Evolutionary conservation across 2,329 filamentous ascomycete species (phyloP).

Genomic region (Beauveria medogensis): DNA sequence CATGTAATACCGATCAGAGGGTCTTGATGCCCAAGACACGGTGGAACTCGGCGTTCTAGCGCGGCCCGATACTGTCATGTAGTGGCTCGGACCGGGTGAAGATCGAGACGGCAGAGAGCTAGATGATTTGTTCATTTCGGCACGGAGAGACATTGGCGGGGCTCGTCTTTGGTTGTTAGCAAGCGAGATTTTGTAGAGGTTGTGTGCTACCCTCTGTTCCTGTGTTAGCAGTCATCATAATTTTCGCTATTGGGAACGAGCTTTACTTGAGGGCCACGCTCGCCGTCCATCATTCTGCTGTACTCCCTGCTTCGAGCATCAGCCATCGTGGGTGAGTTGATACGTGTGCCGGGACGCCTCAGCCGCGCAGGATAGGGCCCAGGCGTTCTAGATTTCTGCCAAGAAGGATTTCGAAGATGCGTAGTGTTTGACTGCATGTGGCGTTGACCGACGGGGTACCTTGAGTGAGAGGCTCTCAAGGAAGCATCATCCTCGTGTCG

Average conservation of each 20-base stretch:
- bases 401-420: background rate
- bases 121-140: slow-evolving; percentile 33
- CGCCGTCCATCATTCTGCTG: slow-evolving; percentile 42
- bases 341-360: slow-evolving; percentile 43
- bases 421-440: background rate
- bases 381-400: slow-evolving; percentile 39
- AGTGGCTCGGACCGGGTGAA: slow-evolving; percentile 20
- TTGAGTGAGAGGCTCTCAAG: background rate
- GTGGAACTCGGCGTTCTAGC: slow-evolving; percentile 31
- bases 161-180: slow-evolving; percentile 27
- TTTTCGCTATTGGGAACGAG: background rate
- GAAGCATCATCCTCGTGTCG: background rate
- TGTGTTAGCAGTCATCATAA: slow-evolving; percentile 11
- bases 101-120: slow-evolving; percentile 28
- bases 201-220: slow-evolving; percentile 37
- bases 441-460: background rate
- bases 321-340: slow-evolving; percentile 41
- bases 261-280: slow-evolving; percentile 39
- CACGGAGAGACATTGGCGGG: slow-evolving; percentile 31
- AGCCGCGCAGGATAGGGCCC: slow-evolving; percentile 51
- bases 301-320: slow-evolving; percentile 41
- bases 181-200: slow-evolving; percentile 32
- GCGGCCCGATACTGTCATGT: slow-evolving; percentile 16
- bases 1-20: slow-evolving; percentile 25
- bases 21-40: slow-evolving; percentile 19